Evolutionary conservation across 2,329 filamentous ascomycete genomes (phyloP).

Genomic region (Pseudofabraea citricarpa): DNA sequence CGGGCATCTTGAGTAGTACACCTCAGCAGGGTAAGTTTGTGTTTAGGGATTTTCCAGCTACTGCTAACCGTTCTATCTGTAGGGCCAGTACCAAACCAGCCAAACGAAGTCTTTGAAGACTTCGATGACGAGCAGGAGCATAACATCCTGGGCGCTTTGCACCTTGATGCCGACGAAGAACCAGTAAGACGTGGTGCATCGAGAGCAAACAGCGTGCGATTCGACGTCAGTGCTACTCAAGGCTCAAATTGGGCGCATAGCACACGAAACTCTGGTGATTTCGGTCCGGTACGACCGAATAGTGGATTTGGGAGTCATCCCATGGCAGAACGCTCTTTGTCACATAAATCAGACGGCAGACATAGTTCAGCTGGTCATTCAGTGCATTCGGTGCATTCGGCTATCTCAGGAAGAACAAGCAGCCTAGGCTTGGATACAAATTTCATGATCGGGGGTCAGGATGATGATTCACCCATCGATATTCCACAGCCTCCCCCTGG

Average conservation of each 20-base stretch:
- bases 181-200: slow-evolving; percentile 82
- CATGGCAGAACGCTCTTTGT: slow-evolving; percentile 86
- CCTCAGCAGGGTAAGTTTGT: slow-evolving; percentile 74
- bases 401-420: slow-evolving; percentile 75
- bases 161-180: slow-evolving; percentile 83
- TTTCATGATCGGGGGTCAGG: slow-evolving; percentile 56
- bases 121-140: slow-evolving; percentile 81
- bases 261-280: slow-evolving; percentile 77
- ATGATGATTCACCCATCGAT: slow-evolving; percentile 65
- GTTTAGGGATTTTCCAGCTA: slow-evolving; percentile 1
- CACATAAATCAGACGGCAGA: slow-evolving; percentile 92
- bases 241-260: slow-evolving; percentile 80
- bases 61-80: slow-evolving; percentile 13
- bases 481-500: slow-evolving; percentile 75
- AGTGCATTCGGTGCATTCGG: slow-evolving; percentile 64
- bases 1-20: slow-evolving; percentile 75
- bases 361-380: slow-evolving; percentile 91
- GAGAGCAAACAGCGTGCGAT: slow-evolving; percentile 92
- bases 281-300: slow-evolving; percentile 69
- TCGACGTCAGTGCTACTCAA: slow-evolving; percentile 92
- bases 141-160: slow-evolving; percentile 73
- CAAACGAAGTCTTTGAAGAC: slow-evolving; percentile 82
- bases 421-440: slow-evolving; percentile 80
- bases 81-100: slow-evolving; percentile 76
- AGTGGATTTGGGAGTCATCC: slow-evolving; percentile 74